Evolutionary conservation across 2,329 filamentous ascomycete species (phyloP), one percentile per base, ranked within the genome.

Genomic region (Ophiostoma montium): DNA sequence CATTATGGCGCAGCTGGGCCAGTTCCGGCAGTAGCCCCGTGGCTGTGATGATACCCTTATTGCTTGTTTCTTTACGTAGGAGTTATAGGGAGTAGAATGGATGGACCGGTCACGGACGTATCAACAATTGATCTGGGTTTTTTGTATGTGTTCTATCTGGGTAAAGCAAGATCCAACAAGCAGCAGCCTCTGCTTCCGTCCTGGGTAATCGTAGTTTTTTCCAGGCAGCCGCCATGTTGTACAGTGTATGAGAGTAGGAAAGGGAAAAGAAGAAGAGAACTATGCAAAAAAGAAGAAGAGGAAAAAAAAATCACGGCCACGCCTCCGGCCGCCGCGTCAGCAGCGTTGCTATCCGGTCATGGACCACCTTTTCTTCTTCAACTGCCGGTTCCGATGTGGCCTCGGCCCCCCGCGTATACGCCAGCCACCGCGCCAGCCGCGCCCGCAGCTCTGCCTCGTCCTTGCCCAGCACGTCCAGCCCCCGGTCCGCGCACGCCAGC

Each of bases 1-100:
- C 57, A 85, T 88, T 47, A 83, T 88, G 75, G 80, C 81, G 13
- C 79, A 85, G 57, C 66, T 87, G 52, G 76, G 80, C 43, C 77
- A 75, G 56, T 82, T 77, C 58, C 71, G 79, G 54, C 74, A 80
- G 59, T 78, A 58, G 27, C 5, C 15, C n/a, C n/a, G n/a, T n/a
- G n/a, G 30, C 11, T 7, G 19, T 36, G 16, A 7, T 23, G 19
- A 23, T 45, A 18, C 19, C 18, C 12, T 49, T n/a, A n/a, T n/a
- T n/a, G n/a, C 21, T 30, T n/a, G 1, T 42, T 5, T 35, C 27
- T 27, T 27, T 27, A n/a, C n/a, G n/a, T n/a, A n/a, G n/a, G n/a
- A n/a, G n/a, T n/a, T n/a, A 35, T 7, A 39, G 13, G 16, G 36
- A 23, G 36, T 41, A 23, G 36, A 23, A 41, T 23, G 15, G n/a